Percentiles rank a stretch among this genome's conserved stretches.
Conservation (phyloP, 345 rosid genomes). For the Ricinus communis region DNA sequence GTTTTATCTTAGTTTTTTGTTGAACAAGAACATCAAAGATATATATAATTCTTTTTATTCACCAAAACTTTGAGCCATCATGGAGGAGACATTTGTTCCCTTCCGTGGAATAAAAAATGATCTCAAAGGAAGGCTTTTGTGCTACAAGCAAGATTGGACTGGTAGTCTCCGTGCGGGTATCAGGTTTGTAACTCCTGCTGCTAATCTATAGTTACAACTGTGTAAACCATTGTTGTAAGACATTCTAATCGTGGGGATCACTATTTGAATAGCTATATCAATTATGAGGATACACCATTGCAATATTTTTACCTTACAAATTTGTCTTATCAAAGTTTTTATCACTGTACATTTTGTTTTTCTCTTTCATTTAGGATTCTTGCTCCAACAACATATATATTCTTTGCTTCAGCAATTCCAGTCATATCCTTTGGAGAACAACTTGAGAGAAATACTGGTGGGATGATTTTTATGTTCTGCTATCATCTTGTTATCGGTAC, state of each 20-base stretch:
- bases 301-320: background rate
- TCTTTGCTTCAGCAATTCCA: slow-evolving; percentile 95
- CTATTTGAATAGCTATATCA: slow-evolving; percentile 10
- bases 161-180: slow-evolving; percentile 79
- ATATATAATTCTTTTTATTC: slow-evolving; percentile 11
- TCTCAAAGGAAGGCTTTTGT: slow-evolving; percentile 64
- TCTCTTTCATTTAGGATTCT: slow-evolving; percentile 60
- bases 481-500: background rate
- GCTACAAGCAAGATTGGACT: slow-evolving; percentile 93
- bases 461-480: background rate
- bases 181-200: slow-evolving; percentile 45
- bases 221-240: background rate
- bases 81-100: slow-evolving; percentile 92
- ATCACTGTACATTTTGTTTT: slow-evolving; percentile 21
- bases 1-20: slow-evolving; percentile 18
- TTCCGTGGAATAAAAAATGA: slow-evolving; percentile 85
- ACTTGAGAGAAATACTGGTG: slow-evolving; percentile 84
- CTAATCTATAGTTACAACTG: background rate
- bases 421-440: slow-evolving; percentile 95
- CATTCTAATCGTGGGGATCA: background rate
- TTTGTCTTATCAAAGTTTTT: slow-evolving; percentile 11
- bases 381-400: slow-evolving; percentile 94
- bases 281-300: background rate
- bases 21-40: slow-evolving; percentile 3
- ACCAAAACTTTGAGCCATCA: slow-evolving; percentile 31